These are phyloP conservation scores for Lenwebbia sp. DNA, from an alignment of 345 rosid species.

Conservation along the genomic window DNA sequence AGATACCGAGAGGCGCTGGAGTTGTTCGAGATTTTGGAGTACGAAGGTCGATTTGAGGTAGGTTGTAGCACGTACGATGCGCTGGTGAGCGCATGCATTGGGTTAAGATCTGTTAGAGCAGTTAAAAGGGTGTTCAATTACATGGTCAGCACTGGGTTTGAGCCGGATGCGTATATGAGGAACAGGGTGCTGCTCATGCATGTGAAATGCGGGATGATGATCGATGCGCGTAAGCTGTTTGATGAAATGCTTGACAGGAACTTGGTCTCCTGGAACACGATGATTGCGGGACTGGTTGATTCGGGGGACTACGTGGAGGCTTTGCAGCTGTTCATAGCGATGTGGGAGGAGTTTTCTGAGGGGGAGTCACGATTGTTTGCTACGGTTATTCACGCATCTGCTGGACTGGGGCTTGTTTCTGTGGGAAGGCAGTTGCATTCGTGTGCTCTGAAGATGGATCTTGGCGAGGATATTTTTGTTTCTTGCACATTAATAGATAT, in stretches of 20 bases:
- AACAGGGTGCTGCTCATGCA: slow-evolving; percentile 69
- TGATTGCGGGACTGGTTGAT: slow-evolving; percentile 51
- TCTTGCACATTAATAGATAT: slow-evolving; percentile 73
- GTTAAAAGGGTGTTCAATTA: slow-evolving; percentile 55
- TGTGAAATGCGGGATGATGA: slow-evolving; percentile 65
- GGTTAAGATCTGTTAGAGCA: slow-evolving; percentile 51
- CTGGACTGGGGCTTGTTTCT: slow-evolving; percentile 50
- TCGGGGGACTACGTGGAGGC: slow-evolving; percentile 55
- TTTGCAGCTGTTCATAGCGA: slow-evolving; percentile 40
- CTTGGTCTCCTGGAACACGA: slow-evolving; percentile 52
- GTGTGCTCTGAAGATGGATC: slow-evolving; percentile 46
- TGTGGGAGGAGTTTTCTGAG: slow-evolving; percentile 78
- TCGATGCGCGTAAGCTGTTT: slow-evolving; percentile 56
- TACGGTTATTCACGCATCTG: slow-evolving; percentile 52
- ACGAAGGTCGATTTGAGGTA: slow-evolving; percentile 34
- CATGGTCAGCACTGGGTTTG: slow-evolving; percentile 43
- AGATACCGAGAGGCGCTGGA: slow-evolving; percentile 64
- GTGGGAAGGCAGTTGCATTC: slow-evolving; percentile 65
- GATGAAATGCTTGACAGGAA: slow-evolving; percentile 71
- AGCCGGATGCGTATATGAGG: slow-evolving; percentile 48
- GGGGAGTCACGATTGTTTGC: slow-evolving; percentile 45
- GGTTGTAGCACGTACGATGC: slow-evolving; percentile 59
- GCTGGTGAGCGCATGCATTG: slow-evolving; percentile 62
- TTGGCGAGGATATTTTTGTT: slow-evolving; percentile 39
- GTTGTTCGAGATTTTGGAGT: slow-evolving; percentile 70